These are phyloP conservation scores for Bretschneidera sinensis DNA, from an alignment of 345 rosid species.

Conservation along the genomic window DNA sequence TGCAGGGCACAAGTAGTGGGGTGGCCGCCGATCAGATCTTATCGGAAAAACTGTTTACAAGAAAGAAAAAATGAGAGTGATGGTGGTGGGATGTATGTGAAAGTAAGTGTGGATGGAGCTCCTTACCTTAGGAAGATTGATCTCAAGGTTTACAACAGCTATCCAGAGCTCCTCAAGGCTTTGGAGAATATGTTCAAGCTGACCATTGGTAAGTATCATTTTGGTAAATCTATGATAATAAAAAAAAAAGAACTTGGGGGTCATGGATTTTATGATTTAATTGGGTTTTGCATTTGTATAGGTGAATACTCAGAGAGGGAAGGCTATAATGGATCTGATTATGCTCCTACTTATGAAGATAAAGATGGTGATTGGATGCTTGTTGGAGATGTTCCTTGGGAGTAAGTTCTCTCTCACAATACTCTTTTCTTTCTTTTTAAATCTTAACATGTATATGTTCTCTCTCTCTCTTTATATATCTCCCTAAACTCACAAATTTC, in stretches of 20 bases:
- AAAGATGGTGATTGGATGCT: constrained; percentile 94
- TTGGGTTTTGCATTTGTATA: neutral
- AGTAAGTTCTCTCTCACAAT: constrained; percentile 31
- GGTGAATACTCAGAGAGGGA: constrained; percentile 53
- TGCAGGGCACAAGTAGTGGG: constrained; percentile 75
- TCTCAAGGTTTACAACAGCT: constrained; percentile 48
- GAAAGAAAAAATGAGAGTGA: constrained; percentile 39
- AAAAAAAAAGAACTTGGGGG: neutral
- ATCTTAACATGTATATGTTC: too few species aligned
- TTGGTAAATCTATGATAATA: neutral
- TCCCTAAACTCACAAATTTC: neutral
- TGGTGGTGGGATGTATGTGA: constrained; percentile 42
- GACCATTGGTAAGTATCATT: constrained; percentile 26
- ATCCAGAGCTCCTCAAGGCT: constrained; percentile 50
- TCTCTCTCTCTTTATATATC: neutral
- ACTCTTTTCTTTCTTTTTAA: neutral
- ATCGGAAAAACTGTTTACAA: constrained; percentile 57
- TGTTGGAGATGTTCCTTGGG: constrained; percentile 81
- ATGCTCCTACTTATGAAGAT: constrained; percentile 70
- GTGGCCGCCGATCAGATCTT: constrained; percentile 92
- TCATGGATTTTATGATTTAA: neutral
- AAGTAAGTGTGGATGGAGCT: constrained; percentile 85
- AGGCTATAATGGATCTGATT: constrained; percentile 63
- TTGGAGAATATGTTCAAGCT: constrained; percentile 58
- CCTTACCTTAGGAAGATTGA: constrained; percentile 76